Percentiles rank a stretch among this genome's conserved stretches.
Conservation (phyloP, 257 asterid species). For the Catharanthus roseus region DNA sequence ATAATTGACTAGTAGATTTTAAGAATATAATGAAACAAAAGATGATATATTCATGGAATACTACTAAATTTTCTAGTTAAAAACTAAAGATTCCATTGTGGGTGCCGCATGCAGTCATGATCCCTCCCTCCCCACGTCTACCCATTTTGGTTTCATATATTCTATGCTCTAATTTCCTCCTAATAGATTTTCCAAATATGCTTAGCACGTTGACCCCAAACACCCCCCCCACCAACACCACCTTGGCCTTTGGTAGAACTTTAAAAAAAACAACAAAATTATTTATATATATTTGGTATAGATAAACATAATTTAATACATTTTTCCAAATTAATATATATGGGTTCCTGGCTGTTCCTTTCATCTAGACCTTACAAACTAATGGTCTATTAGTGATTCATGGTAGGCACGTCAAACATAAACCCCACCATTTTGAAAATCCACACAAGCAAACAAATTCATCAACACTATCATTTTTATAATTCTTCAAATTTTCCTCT, state of each 20-base stretch:
- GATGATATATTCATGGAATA: background rate
- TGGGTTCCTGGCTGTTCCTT: background rate
- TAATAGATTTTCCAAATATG: background rate
- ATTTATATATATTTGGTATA: too few relatives aligned
- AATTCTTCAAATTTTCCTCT: conserved; percentile 3
- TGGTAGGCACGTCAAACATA: conserved; percentile 55
- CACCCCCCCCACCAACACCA: too few relatives aligned
- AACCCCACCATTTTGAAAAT: conserved; percentile 34
- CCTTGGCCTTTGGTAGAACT: too few relatives aligned
- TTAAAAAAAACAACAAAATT: too few relatives aligned
- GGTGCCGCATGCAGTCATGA: background rate
- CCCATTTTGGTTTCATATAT: background rate
- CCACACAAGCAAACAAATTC: conserved; percentile 22
- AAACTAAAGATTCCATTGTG: background rate
- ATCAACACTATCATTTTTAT: conserved; percentile 32
- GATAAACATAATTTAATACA: background rate
- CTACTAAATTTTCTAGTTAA: background rate
- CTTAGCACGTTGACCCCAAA: background rate
- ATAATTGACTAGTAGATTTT: too few relatives aligned
- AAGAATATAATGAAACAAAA: too few relatives aligned
- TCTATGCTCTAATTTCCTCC: background rate
- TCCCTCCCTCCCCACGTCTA: background rate
- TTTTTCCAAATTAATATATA: background rate
- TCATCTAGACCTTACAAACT: background rate
- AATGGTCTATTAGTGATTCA: conserved; percentile 22